Evolutionary conservation across 2,329 filamentous ascomycete species (phyloP).

Genomic region (Stemphylium lycopersici): DNA sequence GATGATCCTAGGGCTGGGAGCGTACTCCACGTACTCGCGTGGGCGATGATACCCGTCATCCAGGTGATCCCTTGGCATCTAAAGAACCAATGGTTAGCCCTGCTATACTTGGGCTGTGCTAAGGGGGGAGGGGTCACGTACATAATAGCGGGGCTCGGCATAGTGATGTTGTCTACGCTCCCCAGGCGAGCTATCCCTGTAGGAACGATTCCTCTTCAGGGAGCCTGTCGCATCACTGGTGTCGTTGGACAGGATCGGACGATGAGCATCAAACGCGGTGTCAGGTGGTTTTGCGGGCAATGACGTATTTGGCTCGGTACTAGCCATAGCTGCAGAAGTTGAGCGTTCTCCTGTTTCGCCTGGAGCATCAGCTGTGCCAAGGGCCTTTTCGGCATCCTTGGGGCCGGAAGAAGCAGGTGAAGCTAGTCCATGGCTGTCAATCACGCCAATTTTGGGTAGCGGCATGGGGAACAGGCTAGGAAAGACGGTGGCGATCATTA

Average conservation of each 20-base stretch:
- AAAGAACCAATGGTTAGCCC: slow-evolving; percentile 21
- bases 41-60: slow-evolving; percentile 38
- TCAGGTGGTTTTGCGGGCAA: slow-evolving; percentile 46
- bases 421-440: slow-evolving; percentile 37
- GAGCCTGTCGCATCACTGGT: slow-evolving; percentile 21
- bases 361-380: slow-evolving; percentile 22
- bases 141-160: slow-evolving; percentile 43
- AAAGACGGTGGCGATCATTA: slow-evolving; percentile 59
- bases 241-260: slow-evolving; percentile 41
- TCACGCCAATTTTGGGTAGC: slow-evolving; percentile 51
- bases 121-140: slow-evolving; percentile 38
- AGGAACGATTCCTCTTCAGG: slow-evolving; percentile 29
- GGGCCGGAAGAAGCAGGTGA: slow-evolving; percentile 38
- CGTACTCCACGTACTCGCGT: slow-evolving; percentile 40
- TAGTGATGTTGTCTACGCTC: slow-evolving; percentile 40
- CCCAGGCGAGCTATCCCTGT: slow-evolving; percentile 31
- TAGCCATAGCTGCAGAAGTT: slow-evolving; percentile 25
- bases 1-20: slow-evolving; percentile 34
- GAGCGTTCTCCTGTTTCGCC: slow-evolving; percentile 28
- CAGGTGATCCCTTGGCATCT: slow-evolving; percentile 37
- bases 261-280: slow-evolving; percentile 58
- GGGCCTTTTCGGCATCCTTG: slow-evolving; percentile 38
- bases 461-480: slow-evolving; percentile 53
- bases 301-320: slow-evolving; percentile 38
- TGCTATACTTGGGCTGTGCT: slow-evolving; percentile 7